Percentiles rank a stretch among this genome's conserved stretches.
Evolutionary conservation across 2,329 filamentous ascomycete species (phyloP).

Genomic region (Epichloe scottii): DNA sequence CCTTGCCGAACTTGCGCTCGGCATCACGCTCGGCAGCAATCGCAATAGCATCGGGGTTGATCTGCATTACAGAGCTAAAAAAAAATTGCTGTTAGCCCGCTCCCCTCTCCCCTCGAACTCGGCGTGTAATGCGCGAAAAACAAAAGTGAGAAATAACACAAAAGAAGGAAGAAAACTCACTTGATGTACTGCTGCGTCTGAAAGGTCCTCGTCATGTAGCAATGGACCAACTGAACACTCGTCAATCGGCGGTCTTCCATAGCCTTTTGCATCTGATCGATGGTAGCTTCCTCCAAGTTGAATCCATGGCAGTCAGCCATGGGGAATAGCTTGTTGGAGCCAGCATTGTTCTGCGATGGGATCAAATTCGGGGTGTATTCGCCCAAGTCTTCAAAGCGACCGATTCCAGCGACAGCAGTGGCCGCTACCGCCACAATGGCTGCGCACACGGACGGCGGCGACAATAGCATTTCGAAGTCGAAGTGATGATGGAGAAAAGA

Average conservation of each 20-base stretch:
- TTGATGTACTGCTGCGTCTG: slow-evolving; percentile 55
- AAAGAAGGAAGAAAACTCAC: slow-evolving; percentile 23
- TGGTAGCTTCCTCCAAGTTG: slow-evolving; percentile 54
- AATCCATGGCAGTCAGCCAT: slow-evolving; percentile 51
- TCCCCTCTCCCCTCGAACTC: too few species aligned
- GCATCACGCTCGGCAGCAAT: slow-evolving; percentile 50
- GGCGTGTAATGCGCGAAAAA: too few species aligned
- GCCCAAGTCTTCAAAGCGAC: slow-evolving; percentile 8
- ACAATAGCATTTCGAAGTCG: not conserved
- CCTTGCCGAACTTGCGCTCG: slow-evolving; percentile 42
- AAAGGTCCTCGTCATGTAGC: slow-evolving; percentile 47
- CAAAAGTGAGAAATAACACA: not conserved
- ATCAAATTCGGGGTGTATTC: slow-evolving; percentile 18
- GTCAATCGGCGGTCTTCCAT: slow-evolving; percentile 43
- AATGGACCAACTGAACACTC: slow-evolving; percentile 44
- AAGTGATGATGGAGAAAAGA: not conserved
- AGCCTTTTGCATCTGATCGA: slow-evolving; percentile 51
- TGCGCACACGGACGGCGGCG: not conserved
- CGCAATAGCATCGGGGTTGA: slow-evolving; percentile 53
- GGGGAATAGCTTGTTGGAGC: slow-evolving; percentile 36
- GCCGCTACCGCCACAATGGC: slow-evolving; percentile 1
- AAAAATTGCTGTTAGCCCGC: too few species aligned
- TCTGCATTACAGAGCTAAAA: slow-evolving; percentile 43
- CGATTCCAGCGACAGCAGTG: not conserved
- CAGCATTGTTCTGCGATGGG: slow-evolving; percentile 24